Evolutionary conservation across 176 grass and related monocot genomes (phyloP), one percentile per base, ranked within the genome.

Genomic region (Cenchrus americanus): DNA sequence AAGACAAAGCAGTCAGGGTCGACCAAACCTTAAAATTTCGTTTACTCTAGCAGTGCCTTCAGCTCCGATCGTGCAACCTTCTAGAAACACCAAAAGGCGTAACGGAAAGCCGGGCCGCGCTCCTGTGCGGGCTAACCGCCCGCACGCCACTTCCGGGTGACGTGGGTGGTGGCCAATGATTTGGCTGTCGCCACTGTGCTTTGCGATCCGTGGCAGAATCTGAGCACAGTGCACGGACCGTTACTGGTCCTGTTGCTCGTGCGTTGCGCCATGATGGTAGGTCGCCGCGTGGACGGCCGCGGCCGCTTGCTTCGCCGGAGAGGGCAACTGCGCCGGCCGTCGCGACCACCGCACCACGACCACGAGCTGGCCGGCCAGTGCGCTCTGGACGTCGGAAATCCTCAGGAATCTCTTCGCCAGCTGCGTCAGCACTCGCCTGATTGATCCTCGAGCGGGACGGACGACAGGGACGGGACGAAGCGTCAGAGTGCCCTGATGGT

Each of bases 1-100:
- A 43, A 23, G 65, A 49, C 7, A 46, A 68, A 9, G 23, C n/a
- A 63, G 65, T 44, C n/a, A 11, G 10, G 10, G 14, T 6, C 14
- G 17, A 19, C 60, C 43, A 84, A 85, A 52, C 51, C 13, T 17
- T 49, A 4, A 37, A 37, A 37, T 37, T 37, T 37, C 34, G 3
- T 37, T 22, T 6, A 5, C 61, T 30, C 58, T 24, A 61, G 58
- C 26, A 37, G 40, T 24, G 68, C 68, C 12, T 37, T 37, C 34
- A 37, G 34, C 34, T 48, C 43, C 11, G n/a, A 30, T n/a, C 3
- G 18, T 40, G 22, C 75, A 41, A 78, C 63, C 58, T 90, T 90
- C 78, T 78, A 82, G 79, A 78, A 75, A 30, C 73, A 34, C 71
- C 21, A 89, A 81, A 85, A 58, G 78, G 64, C 55, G 7, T 58